Conservation (phyloP, 768 basidiomycete genomes). For the Russula dissimulans region DNA sequence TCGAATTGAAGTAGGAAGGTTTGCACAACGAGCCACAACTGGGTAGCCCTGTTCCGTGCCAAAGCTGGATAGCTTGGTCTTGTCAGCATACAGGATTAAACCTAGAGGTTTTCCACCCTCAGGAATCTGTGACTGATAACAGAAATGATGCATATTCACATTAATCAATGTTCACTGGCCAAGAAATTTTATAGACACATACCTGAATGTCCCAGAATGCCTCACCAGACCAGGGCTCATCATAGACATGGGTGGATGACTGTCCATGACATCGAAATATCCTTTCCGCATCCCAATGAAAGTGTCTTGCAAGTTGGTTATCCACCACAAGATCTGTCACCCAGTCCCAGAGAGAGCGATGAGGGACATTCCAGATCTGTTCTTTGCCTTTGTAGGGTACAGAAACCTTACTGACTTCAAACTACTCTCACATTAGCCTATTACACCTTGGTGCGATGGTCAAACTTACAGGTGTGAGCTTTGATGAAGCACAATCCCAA, state of each 20-base stretch:
- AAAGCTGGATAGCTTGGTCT: slow-evolving; percentile 18
- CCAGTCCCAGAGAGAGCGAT: not conserved
- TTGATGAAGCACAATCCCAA: not conserved
- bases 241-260: not conserved
- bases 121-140: not conserved
- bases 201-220: slow-evolving; percentile 3
- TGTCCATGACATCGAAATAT: not conserved
- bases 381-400: not conserved
- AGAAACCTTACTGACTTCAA: no score
- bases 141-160: no score
- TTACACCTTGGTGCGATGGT: no score
- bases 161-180: no score
- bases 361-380: not conserved
- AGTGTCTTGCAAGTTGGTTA: not conserved
- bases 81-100: slow-evolving; percentile 20
- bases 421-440: no score
- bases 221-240: slow-evolving; percentile 4
- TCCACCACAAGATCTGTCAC: not conserved
- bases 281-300: not conserved
- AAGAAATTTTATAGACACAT: not conserved
- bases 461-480: not conserved
- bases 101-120: slow-evolving; percentile 7
- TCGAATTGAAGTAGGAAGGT: slow-evolving; percentile 7
- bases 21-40: no score
- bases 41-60: slow-evolving; percentile 11